phyloP scores from a whole-genome alignment of 2,329 filamentous ascomycete genomes.

The Colletotrichum tamarilloi region DNA sequence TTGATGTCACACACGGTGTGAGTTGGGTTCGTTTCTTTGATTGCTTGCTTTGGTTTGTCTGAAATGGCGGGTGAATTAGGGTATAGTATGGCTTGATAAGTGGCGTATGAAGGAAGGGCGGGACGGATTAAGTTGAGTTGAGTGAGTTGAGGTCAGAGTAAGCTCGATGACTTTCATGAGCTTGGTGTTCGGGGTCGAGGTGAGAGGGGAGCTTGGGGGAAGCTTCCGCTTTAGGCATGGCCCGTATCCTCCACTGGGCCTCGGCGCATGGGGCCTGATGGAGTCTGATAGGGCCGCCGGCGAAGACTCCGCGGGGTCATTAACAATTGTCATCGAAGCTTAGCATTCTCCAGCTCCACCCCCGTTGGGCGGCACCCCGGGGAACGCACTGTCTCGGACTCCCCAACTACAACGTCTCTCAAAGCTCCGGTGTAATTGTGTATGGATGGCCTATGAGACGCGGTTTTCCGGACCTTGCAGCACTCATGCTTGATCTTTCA shows the following conservation, averaged over 20 bases:
- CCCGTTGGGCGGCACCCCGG: neutral
- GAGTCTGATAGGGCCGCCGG: slow-evolving; percentile 7
- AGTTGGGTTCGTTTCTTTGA: neutral
- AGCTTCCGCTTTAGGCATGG: slow-evolving; percentile 21
- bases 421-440: neutral
- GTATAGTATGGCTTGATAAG: neutral
- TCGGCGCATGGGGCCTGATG: slow-evolving; percentile 9
- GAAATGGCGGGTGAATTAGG: neutral
- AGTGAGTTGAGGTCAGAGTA: slow-evolving; percentile 8
- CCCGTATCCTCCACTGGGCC: neutral
- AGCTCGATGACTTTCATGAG: slow-evolving; percentile 5
- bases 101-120: neutral
- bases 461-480: too few species aligned
- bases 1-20: neutral
- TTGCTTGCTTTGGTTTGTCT: neutral
- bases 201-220: slow-evolving; percentile 7
- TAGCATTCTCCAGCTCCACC: neutral
- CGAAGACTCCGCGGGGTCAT: neutral
- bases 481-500: too few species aligned
- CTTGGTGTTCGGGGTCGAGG: neutral
- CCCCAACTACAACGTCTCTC: neutral
- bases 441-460: too few species aligned
- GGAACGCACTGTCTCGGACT: slow-evolving; percentile 30
- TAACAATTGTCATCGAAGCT: slow-evolving; percentile 17
- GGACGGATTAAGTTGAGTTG: neutral